These are phyloP conservation scores for Hibiscus mutabilis DNA, from an alignment of 345 rosid genomes.

Conservation along the genomic window DNA sequence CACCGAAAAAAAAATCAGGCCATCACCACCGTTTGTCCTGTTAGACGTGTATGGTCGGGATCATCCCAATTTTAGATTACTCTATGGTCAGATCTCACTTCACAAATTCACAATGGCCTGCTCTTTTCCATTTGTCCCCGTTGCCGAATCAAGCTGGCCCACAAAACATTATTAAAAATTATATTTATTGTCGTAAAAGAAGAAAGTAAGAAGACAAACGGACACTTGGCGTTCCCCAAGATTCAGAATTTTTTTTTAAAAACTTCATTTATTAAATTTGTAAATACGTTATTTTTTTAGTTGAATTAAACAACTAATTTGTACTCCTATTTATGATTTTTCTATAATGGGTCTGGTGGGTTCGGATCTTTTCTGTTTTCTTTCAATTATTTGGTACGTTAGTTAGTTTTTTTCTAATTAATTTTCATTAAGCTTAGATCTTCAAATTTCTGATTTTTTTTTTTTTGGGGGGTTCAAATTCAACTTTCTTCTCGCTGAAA, in stretches of 20 bases:
- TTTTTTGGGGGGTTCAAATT: too few relatives aligned
- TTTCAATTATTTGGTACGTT: neutral
- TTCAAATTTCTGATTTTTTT: neutral
- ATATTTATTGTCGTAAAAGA: conserved; percentile 21
- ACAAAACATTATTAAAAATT: conserved; percentile 5
- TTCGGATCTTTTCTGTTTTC: neutral
- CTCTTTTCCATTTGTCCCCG: conserved; percentile 32
- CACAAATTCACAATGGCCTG: neutral
- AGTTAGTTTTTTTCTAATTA: too few relatives aligned
- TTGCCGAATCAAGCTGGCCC: conserved; percentile 25
- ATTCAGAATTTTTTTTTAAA: neutral
- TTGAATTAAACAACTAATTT: neutral
- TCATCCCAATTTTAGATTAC: neutral
- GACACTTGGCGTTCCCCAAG: conserved; percentile 38
- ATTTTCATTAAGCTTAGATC: neutral
- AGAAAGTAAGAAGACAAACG: neutral
- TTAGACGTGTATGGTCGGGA: conserved; percentile 24
- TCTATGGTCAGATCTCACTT: conserved; percentile 7
- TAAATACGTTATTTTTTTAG: neutral
- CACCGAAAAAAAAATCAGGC: neutral
- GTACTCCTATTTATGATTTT: neutral
- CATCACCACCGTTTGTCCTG: conserved; percentile 1
- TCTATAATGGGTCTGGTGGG: neutral
- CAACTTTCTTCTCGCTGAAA: neutral
- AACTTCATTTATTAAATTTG: neutral